A percentile compares a stretch with the other conserved stretches of the same genome.
Evolutionary conservation across 2,329 filamentous ascomycete species (phyloP).

Genomic region (Emmonsia crescens): DNA sequence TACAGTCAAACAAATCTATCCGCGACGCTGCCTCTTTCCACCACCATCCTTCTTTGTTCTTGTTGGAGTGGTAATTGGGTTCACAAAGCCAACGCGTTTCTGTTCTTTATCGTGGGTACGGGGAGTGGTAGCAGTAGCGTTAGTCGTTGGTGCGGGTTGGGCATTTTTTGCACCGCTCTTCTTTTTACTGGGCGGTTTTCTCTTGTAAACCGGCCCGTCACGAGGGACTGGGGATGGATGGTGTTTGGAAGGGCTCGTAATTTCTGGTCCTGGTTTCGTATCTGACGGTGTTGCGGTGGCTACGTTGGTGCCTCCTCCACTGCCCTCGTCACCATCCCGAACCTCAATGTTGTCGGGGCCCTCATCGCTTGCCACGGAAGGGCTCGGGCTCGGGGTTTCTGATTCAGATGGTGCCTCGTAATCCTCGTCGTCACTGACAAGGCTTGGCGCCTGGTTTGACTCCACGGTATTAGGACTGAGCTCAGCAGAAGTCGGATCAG

Average conservation of each 20-base stretch:
- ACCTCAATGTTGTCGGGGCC: conserved; percentile 40
- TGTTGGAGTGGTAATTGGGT: conserved; percentile 21
- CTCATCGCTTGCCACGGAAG: conserved; percentile 43
- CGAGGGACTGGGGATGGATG: conserved; percentile 20
- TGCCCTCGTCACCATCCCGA: conserved; percentile 34
- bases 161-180: neutral
- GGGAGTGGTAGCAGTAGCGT: neutral
- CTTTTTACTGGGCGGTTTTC: conserved; percentile 19
- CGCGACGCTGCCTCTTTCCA: conserved; percentile 15
- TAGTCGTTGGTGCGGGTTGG: neutral
- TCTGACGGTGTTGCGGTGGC: conserved; percentile 23
- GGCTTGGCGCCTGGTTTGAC: conserved; percentile 66
- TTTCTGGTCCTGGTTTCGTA: conserved; percentile 24
- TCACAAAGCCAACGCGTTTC: conserved; percentile 29
- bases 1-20: neutral
- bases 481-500: conserved; percentile 35
- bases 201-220: conserved; percentile 21
- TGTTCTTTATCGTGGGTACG: conserved; percentile 23
- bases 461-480: conserved; percentile 58
- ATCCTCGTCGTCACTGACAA: conserved; percentile 69
- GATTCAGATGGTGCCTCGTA: conserved; percentile 60
- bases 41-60: conserved; percentile 20
- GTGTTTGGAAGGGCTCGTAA: conserved; percentile 20
- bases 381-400: conserved; percentile 42
- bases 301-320: conserved; percentile 13